Conservation (phyloP, 352 stramenopile genomes). For the Pythium phragmiticola region DNA sequence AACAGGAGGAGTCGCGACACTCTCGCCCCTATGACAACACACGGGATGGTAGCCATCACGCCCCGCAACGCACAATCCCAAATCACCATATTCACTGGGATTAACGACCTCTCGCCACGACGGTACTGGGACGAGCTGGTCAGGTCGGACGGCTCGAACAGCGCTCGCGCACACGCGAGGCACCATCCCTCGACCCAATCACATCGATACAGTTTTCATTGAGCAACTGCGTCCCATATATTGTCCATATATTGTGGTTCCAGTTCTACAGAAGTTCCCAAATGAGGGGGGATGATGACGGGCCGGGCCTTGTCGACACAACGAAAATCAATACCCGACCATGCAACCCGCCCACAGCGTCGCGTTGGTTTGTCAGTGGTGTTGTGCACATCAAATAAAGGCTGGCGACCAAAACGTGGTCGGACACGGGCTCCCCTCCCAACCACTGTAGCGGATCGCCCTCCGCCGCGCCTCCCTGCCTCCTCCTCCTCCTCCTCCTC, state of each 20-base stretch:
- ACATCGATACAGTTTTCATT: slow-evolving; percentile 9
- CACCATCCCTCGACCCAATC: slow-evolving; percentile 28
- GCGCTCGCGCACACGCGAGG: slow-evolving; percentile 8
- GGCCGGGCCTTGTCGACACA: too few relatives aligned
- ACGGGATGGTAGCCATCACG: not conserved
- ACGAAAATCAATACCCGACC: too few relatives aligned
- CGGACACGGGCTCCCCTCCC: not conserved
- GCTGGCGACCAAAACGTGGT: slow-evolving; percentile 14
- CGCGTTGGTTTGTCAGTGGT: slow-evolving; percentile 3
- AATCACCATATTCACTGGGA: too few relatives aligned
- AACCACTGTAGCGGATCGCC: not conserved
- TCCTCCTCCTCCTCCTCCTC: not conserved
- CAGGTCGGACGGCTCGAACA: not conserved
- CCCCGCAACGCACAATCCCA: not conserved
- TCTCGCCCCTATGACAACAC: not conserved
- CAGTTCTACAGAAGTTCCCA: not conserved
- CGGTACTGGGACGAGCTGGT: not conserved
- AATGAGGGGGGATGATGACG: not conserved
- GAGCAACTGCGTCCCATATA: not conserved
- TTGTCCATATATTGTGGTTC: not conserved
- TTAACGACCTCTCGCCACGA: not conserved
- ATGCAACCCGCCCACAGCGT: too few relatives aligned
- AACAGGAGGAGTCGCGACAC: not conserved
- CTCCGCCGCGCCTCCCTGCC: too few relatives aligned
- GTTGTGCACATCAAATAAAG: slow-evolving; percentile 25